phyloP scores from a whole-genome alignment of 2,329 filamentous ascomycete species.

The Fusarium tanahbumbuense region DNA sequence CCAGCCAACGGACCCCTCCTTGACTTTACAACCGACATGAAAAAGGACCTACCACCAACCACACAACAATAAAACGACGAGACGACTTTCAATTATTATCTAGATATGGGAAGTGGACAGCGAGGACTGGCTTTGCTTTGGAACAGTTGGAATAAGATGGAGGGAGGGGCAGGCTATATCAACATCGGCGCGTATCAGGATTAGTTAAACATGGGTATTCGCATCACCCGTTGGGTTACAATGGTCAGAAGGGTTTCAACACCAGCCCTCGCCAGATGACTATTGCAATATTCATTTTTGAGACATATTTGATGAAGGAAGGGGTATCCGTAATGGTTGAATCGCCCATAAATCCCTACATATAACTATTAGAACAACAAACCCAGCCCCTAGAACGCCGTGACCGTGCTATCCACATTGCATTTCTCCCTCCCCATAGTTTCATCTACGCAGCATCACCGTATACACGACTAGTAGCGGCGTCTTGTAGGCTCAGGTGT shows the following conservation, averaged over 20 bases:
- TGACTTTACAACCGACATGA: slow-evolving; percentile 67
- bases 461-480: slow-evolving; percentile 65
- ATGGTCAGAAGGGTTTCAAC: slow-evolving; percentile 47
- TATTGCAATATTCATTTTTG: slow-evolving; percentile 21
- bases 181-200: slow-evolving; percentile 45
- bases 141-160: slow-evolving; percentile 34
- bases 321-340: slow-evolving; percentile 35
- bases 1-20: slow-evolving; percentile 63
- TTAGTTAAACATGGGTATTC: slow-evolving; percentile 44
- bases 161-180: slow-evolving; percentile 38
- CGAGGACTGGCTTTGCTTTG: slow-evolving; percentile 33
- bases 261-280: slow-evolving; percentile 35
- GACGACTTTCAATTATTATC: slow-evolving; percentile 26
- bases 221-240: slow-evolving; percentile 43
- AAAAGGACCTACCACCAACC: slow-evolving; percentile 58
- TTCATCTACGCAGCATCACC: slow-evolving; percentile 11
- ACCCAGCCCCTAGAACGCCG: slow-evolving; percentile 45
- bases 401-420: slow-evolving; percentile 33
- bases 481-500: slow-evolving; percentile 85
- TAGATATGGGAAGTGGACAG: slow-evolving; percentile 30
- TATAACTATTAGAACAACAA: slow-evolving; percentile 35
- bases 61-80: slow-evolving; percentile 41
- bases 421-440: slow-evolving; percentile 23
- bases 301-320: slow-evolving; percentile 33
- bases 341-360: slow-evolving; percentile 34